These are phyloP conservation scores for Camelina laxa DNA, from an alignment of 345 rosid species.

Conservation along the genomic window DNA sequence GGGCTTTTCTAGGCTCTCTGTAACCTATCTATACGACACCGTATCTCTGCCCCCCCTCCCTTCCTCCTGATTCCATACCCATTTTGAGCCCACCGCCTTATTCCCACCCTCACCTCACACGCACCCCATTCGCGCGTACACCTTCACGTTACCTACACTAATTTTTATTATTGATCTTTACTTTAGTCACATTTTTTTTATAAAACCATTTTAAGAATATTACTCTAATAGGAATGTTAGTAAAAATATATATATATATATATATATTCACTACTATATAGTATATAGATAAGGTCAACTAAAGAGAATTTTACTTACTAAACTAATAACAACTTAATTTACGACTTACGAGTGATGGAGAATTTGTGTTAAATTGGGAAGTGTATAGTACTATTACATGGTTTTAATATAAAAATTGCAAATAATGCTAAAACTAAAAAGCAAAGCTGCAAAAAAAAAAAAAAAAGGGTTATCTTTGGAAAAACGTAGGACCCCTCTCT, in stretches of 20 bases:
- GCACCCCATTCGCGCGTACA: conserved; percentile 10
- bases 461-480: conserved; percentile 29
- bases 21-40: conserved; percentile 46
- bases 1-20: conserved; percentile 28
- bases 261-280: too few species aligned
- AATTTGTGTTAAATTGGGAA: not conserved
- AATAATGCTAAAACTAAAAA: not conserved
- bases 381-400: not conserved
- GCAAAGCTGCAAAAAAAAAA: conserved; percentile 17
- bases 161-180: too few species aligned
- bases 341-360: too few species aligned
- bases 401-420: not conserved
- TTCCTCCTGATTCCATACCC: conserved; percentile 40
- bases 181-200: not conserved
- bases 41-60: conserved; percentile 37
- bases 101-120: not conserved
- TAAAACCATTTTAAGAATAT: not conserved
- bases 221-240: not conserved
- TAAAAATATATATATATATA: not conserved
- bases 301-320: too few species aligned
- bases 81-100: conserved; percentile 48
- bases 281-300: too few species aligned
- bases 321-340: too few species aligned
- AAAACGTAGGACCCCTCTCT: conserved; percentile 26
- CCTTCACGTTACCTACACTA: not conserved